phyloP scores from a whole-genome alignment of 768 basidiomycete species.

The Mycena chlorophos region DNA sequence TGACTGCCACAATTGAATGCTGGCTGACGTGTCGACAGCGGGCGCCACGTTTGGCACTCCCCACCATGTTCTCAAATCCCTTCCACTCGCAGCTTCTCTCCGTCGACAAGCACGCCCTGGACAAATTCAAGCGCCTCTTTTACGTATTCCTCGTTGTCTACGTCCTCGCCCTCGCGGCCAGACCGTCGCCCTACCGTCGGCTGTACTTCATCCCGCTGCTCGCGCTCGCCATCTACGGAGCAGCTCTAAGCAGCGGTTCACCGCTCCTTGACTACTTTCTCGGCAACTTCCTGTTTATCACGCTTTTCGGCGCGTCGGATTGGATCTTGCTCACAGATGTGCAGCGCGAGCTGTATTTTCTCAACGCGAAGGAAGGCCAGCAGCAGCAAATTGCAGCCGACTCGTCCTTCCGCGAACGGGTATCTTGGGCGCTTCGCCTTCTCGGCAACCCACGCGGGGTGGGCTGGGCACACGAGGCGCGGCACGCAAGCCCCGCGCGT shows the following conservation, averaged over 20 bases:
- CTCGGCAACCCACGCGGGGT: conserved; percentile 7
- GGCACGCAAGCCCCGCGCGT: conserved; percentile 5
- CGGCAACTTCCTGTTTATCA: background rate
- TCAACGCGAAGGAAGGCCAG: conserved; percentile 9
- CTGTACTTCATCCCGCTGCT: conserved; percentile 15
- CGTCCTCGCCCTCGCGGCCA: conserved; percentile 9
- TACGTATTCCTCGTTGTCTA: conserved; percentile 4
- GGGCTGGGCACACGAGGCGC: conserved; percentile 15
- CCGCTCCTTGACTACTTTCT: conserved; percentile 5
- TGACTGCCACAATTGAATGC: no score
- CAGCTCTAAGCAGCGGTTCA: conserved; percentile 4
- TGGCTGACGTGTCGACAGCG: no score
- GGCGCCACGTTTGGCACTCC: background rate
- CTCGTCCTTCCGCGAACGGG: conserved; percentile 3
- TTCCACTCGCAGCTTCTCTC: background rate
- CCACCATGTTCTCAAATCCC: background rate
- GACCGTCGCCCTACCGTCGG: conserved; percentile 14
- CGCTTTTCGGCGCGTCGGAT: conserved; percentile 9
- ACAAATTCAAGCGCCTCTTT: background rate
- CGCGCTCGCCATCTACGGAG: conserved; percentile 2
- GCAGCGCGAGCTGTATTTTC: conserved; percentile 13
- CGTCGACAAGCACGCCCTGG: background rate
- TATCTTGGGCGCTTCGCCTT: conserved; percentile 1
- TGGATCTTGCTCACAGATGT: conserved; percentile 15
- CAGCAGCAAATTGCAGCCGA: conserved; percentile 7